Conservation (phyloP, 1,284 basidiomycete genomes). For the Naganishia cerealis region DNA sequence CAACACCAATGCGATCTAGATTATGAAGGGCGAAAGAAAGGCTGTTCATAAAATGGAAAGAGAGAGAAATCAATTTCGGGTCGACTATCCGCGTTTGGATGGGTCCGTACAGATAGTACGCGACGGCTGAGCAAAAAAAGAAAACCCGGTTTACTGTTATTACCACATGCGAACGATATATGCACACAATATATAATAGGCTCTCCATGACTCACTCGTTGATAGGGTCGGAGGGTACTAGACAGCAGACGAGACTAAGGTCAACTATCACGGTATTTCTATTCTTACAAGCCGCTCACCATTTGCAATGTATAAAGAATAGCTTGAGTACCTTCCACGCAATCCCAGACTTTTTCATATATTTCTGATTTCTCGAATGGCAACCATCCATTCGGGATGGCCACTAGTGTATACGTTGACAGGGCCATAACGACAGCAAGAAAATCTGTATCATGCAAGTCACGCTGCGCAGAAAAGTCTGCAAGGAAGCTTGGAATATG, state of each 20-base stretch:
- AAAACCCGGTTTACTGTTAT: neutral
- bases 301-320: conserved; percentile 17
- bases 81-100: neutral
- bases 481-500: conserved; percentile 28
- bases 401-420: conserved; percentile 9
- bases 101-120: conserved; percentile 20
- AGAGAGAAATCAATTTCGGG: neutral
- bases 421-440: conserved; percentile 28
- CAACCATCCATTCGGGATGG: conserved; percentile 25
- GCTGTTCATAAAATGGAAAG: neutral
- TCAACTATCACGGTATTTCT: neutral
- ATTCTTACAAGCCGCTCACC: neutral
- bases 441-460: conserved; percentile 27
- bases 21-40: conserved; percentile 12
- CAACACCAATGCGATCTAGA: neutral
- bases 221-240: conserved; percentile 19
- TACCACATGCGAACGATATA: no score
- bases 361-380: conserved; percentile 21
- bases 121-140: conserved; percentile 3
- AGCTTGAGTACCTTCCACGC: conserved; percentile 15
- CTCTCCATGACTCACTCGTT: conserved; percentile 8
- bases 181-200: no score
- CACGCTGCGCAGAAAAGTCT: conserved; percentile 23
- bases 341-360: conserved; percentile 13
- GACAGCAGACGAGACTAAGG: neutral